These are phyloP conservation scores for Nicotiana attenuata DNA, from an alignment of 257 asterid genomes.

Conservation along the genomic window DNA sequence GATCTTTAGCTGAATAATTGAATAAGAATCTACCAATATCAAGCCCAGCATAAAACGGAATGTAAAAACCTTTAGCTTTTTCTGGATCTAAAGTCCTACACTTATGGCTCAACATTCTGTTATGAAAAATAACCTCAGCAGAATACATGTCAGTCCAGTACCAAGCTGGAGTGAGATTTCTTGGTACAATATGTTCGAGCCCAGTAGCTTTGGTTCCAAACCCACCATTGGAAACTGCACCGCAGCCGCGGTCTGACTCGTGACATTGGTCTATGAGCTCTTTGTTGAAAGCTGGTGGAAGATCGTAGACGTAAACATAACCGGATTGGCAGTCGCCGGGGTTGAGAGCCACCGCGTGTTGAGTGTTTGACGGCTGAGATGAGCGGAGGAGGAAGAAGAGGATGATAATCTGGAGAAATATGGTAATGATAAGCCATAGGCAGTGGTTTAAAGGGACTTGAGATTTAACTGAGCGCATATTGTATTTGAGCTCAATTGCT, in stretches of 20 bases:
- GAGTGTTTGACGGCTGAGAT: slow-evolving; percentile 8
- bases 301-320: slow-evolving; percentile 43
- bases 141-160: slow-evolving; percentile 53
- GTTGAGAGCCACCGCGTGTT: not conserved
- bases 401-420: slow-evolving; percentile 14
- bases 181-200: slow-evolving; percentile 37
- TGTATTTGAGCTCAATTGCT: slow-evolving; percentile 5
- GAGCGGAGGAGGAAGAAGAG: slow-evolving; percentile 23
- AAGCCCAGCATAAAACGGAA: slow-evolving; percentile 66
- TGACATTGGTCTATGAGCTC: slow-evolving; percentile 36
- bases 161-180: slow-evolving; percentile 39
- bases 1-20: slow-evolving; percentile 39
- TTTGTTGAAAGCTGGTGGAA: slow-evolving; percentile 39
- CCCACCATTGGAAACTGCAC: slow-evolving; percentile 40
- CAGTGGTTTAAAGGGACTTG: slow-evolving; percentile 16
- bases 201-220: slow-evolving; percentile 47
- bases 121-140: slow-evolving; percentile 46
- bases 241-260: slow-evolving; percentile 42
- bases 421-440: slow-evolving; percentile 8
- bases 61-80: slow-evolving; percentile 53
- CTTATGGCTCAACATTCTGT: slow-evolving; percentile 31
- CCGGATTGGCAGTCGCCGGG: slow-evolving; percentile 36
- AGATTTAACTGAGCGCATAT: slow-evolving; percentile 14
- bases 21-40: slow-evolving; percentile 45
- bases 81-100: slow-evolving; percentile 44